Evolutionary conservation across 257 asterid species (phyloP), one percentile per base, ranked within the genome.

Genomic region (Prunella vulgaris): DNA sequence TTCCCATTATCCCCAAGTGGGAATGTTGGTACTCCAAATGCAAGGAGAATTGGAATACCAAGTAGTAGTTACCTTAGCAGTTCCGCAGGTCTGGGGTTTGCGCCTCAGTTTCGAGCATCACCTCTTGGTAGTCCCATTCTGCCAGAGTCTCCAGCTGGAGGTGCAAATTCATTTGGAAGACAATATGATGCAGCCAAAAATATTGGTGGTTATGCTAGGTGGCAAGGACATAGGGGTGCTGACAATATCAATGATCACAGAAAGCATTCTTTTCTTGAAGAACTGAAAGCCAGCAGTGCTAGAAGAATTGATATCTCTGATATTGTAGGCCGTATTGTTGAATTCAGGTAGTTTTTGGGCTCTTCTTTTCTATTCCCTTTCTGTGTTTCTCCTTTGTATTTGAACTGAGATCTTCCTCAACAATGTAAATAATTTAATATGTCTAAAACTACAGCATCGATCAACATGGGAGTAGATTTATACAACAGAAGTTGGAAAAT

Each of bases 381-480:
- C 5, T 59, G 42, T 30, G 14, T 20, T 60, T 54, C 62, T 66
- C 33, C 46, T 59, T 32, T 46, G 10, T 52, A 21, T 17, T 60
- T 22, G 35, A 32, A 48, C 62, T 30, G 54, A 60, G 22, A 24
- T 60, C 40, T 1, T n/a, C 13, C 59, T 56, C 33, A 25, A 14
- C 9, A 57, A 22, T 44, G 21, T 57, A 20, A 68, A 68, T 33
- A 32, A 32, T 72, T 68, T 54, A 42, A 24, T 72, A 22, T 73
- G 60, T 60, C 32, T 74, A 65, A 30, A 65, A 72, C 70, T 67
- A 67, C 90, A 92, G 98, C 73, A 76, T 81, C 70, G 96, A 92
- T 84, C 96, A 89, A 72, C 95, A 89, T 32, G 98, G 98, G 73
- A 92, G 98, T 73, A 85, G 98, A 24, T 92, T 92, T 72, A 86